Evolutionary conservation across 768 basidiomycete genomes (phyloP), one percentile per base, ranked within the genome.

Genomic region (Phanerochaete sordida): DNA sequence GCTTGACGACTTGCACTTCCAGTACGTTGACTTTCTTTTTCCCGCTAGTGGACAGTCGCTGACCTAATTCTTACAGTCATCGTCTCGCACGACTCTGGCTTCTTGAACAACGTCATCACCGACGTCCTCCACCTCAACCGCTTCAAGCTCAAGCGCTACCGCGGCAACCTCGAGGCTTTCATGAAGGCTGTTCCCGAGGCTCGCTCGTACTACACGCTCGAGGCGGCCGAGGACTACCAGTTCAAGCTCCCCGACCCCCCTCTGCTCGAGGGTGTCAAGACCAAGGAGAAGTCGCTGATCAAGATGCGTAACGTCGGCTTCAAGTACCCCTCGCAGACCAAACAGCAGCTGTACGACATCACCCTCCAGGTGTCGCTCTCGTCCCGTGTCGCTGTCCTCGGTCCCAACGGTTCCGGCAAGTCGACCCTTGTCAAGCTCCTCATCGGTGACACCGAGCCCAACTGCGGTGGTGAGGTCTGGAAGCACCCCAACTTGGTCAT

Each of bases 401-500:
- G 97, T 64, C 97, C 97, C 68, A 96, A 99, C 82, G 97, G 97
- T 77, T 98, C 97, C 70, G 95, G 95, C 67, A 98, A 98, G 80
- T 93, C 91, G 37, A 98, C 95, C 27, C 86, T 97, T 72, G 95
- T 98, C 81, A 97, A 93, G 79, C 83, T 98, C 58, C 87, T 98
- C 72, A 96, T 93, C 63, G 95, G 95, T 65, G 95, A 98, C 75
- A 90, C 91, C 83, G 95, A 98, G 77, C 82, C 91, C 64, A 97
- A 97, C 86, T 90, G 87, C 79, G 92, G 92, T 64, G 95, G 95
- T 82, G 93, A 95, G 77, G 88, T 90, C 77, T 98, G 95, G 95
- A 98, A 95, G 81, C 95, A 98, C 80, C 95, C 95, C 63, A 98
- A 98, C 84, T 83, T 98, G 85, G 95, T 98, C 79, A 96, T 98